Conservation (phyloP, 169 alveolate species). For the Plasmodium falciparum region DNA sequence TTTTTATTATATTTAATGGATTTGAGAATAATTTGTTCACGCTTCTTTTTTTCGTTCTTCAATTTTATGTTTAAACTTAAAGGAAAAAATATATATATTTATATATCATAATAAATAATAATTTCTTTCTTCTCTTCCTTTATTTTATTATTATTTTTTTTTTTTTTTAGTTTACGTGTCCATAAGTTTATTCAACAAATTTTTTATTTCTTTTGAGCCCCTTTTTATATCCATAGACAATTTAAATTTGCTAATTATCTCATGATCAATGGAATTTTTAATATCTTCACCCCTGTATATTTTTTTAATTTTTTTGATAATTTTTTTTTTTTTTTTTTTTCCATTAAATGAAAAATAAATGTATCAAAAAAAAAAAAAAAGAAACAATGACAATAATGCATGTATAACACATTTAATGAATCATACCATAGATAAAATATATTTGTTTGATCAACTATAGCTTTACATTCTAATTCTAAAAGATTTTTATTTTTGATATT, state of each 20-base stretch:
- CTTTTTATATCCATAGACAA: slow-evolving; percentile 41
- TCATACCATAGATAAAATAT: slow-evolving; percentile 67
- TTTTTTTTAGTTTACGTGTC: slow-evolving; percentile 29
- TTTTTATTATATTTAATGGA: not conserved
- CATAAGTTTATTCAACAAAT: slow-evolving; percentile 8
- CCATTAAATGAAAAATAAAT: not conserved
- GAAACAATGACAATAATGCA: not conserved
- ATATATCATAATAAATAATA: not conserved
- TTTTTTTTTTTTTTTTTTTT: not conserved
- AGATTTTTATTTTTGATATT: slow-evolving; percentile 17
- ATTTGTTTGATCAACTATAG: slow-evolving; percentile 66
- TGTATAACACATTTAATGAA: not conserved
- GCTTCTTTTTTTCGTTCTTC: slow-evolving; percentile 14
- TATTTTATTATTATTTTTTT: slow-evolving; percentile 9
- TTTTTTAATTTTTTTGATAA: not conserved
- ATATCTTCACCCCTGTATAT: slow-evolving; percentile 53
- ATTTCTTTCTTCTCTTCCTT: not conserved
- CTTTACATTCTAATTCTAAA: slow-evolving; percentile 51
- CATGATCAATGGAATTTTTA: slow-evolving; percentile 50
- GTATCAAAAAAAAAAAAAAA: not conserved
- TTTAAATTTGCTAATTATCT: slow-evolving; percentile 44
- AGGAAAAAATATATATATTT: not conserved
- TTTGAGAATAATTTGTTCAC: not conserved
- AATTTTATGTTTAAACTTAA: slow-evolving; percentile 17
- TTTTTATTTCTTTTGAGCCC: slow-evolving; percentile 34